Base-by-base conservation (phyloP, 495 filamentous ascomycete species). In the Penicillium odoratum region DNA sequence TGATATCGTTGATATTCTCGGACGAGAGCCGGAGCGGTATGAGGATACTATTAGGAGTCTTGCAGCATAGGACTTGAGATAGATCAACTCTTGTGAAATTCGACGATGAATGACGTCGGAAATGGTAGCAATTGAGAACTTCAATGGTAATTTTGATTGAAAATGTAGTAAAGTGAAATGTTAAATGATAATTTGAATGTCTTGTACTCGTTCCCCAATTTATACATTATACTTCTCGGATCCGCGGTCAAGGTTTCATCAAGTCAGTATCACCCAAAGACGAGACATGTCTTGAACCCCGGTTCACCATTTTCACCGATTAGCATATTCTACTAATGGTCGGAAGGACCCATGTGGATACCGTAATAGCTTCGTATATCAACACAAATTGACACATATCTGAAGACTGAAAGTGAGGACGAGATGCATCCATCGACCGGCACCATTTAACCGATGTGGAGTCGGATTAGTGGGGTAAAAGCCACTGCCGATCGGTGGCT, bases 1-100 rank as follows among this genome's bases (percentile, higher is more conserved):
- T 3, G 56, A 65, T 42, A 51, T 80, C 36, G 56, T 58, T 49
- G 62, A 70, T 29, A 65, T 76, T 33, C 48, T 82, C 31, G 77
- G 75, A 4, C 58, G 78, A 21, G 60, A 68, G 65, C 77, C 77
- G 7, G 72, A 75, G 53, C 48, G 28, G 3, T 76, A 64, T 53
- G 70, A 72, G 47, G 60, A 51, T 5, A 72, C 65, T 3, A 59
- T 75, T 10, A 62, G 55, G 28, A 51, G 25, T n/a, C 36, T 69
- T 33, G 40, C 62, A 21, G 21, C 21, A 21, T 29, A 33, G 48
- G 29, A 60, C 25, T 25, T 21, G 6, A 46, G 16, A 28, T 1
- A 5, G 13, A n/a, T 40, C 5, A n/a, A 16, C 16, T 5, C 38
- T 16, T 11, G 38, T 40, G 13, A n/a, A 4, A n/a, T 40, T n/a